These are phyloP conservation scores for Lolium rigidum DNA, from an alignment of 176 grass and related monocot species.

Conservation along the genomic window DNA sequence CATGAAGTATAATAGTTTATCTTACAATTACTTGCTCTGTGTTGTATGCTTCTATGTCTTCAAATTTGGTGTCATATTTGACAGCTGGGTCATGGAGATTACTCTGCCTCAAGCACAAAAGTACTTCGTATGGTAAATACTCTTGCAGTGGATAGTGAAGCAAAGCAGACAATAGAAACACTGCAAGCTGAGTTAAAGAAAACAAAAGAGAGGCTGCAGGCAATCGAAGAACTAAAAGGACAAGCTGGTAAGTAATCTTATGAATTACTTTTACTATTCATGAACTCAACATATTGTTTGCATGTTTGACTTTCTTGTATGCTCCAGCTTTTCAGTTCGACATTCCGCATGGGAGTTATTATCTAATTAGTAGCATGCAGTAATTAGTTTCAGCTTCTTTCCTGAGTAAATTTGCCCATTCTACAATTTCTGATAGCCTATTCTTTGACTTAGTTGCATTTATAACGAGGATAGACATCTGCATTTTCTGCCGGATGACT, in stretches of 20 bases:
- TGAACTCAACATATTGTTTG: constrained; percentile 22
- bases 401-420: constrained; percentile 3
- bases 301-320: constrained; percentile 22
- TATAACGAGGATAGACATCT: constrained; percentile 10
- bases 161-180: constrained; percentile 97
- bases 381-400: constrained; percentile 28
- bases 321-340: neutral
- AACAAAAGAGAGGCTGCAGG: constrained; percentile 85
- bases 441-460: neutral
- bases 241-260: constrained; percentile 70
- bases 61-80: constrained; percentile 44
- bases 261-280: constrained; percentile 7
- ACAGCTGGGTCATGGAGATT: constrained; percentile 98
- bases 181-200: constrained; percentile 89
- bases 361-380: neutral
- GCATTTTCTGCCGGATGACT: constrained; percentile 8
- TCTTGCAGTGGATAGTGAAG: constrained; percentile 87
- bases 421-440: neutral
- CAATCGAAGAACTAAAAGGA: constrained; percentile 95
- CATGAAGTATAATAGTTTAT: constrained; percentile 7
- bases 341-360: neutral
- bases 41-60: constrained; percentile 19
- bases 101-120: constrained; percentile 88
- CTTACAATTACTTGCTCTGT: constrained; percentile 14
- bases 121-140: constrained; percentile 97